Conservation (phyloP, 164 flowering plant genomes). For the Kalanchoe fedtschenkoi region DNA sequence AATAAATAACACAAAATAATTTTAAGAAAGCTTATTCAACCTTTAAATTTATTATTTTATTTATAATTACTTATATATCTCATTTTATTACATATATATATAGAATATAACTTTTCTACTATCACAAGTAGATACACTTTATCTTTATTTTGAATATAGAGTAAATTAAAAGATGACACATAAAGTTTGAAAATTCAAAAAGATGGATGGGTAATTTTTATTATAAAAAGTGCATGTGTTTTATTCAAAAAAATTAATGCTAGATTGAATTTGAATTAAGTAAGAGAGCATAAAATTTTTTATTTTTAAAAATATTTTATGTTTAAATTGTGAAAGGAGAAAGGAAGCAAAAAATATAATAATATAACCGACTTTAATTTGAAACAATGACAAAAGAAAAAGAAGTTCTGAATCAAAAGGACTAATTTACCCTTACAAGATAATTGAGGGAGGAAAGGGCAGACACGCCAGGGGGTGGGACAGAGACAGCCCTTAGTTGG, state of each 20-base stretch:
- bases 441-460: background rate
- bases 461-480: background rate
- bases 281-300: background rate
- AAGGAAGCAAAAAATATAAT: background rate
- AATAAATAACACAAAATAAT: too few relatives aligned
- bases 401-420: background rate
- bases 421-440: background rate
- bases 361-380: background rate
- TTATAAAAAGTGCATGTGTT: background rate
- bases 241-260: background rate
- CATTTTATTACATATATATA: too few relatives aligned
- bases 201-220: too few relatives aligned
- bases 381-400: background rate
- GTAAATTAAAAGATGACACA: too few relatives aligned
- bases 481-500: background rate
- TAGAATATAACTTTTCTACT: too few relatives aligned
- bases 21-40: too few relatives aligned
- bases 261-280: too few relatives aligned
- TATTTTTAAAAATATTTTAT: background rate
- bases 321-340: background rate
- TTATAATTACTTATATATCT: too few relatives aligned
- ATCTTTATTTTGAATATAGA: too few relatives aligned
- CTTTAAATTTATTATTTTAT: too few relatives aligned
- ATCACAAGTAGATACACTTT: too few relatives aligned
- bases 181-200: too few relatives aligned